Conservation (phyloP, 2,329 filamentous ascomycete genomes). For the Metarhizium rileyi region DNA sequence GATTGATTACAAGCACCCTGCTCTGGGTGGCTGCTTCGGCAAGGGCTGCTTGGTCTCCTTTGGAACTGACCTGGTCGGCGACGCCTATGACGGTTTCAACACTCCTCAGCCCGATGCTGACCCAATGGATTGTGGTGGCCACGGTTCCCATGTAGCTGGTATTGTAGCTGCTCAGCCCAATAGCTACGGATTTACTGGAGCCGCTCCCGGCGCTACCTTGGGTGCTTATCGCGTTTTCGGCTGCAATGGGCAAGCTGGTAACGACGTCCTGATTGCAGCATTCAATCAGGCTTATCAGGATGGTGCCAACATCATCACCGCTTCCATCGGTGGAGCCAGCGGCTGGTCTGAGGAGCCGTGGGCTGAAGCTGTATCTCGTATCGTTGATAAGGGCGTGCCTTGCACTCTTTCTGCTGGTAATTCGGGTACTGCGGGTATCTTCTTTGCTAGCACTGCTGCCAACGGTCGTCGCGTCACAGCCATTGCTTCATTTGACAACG, state of each 20-base stretch:
- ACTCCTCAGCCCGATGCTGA: conserved; percentile 35
- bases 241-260: conserved; percentile 38
- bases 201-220: conserved; percentile 44
- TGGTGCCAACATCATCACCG: conserved; percentile 47
- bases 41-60: conserved; percentile 45
- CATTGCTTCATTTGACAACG: conserved; percentile 42
- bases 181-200: conserved; percentile 44
- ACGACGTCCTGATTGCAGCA: conserved; percentile 49
- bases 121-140: conserved; percentile 47
- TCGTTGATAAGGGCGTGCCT: conserved; percentile 42
- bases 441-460: conserved; percentile 39
- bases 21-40: conserved; percentile 56
- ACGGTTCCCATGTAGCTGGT: conserved; percentile 53
- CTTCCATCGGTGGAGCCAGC: conserved; percentile 39
- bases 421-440: conserved; percentile 33
- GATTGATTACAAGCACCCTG: conserved; percentile 54
- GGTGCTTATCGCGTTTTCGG: conserved; percentile 50
- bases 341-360: conserved; percentile 45
- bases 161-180: conserved; percentile 51
- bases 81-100: conserved; percentile 35
- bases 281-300: conserved; percentile 51
- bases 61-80: conserved; percentile 49
- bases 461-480: conserved; percentile 37
- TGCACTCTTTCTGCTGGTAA: conserved; percentile 46
- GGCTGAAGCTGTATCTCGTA: conserved; percentile 39